Evolutionary conservation across 176 grass and related monocot genomes (phyloP), one percentile per base, ranked within the genome.

Genomic region (Dendrocalamus sinicus): DNA sequence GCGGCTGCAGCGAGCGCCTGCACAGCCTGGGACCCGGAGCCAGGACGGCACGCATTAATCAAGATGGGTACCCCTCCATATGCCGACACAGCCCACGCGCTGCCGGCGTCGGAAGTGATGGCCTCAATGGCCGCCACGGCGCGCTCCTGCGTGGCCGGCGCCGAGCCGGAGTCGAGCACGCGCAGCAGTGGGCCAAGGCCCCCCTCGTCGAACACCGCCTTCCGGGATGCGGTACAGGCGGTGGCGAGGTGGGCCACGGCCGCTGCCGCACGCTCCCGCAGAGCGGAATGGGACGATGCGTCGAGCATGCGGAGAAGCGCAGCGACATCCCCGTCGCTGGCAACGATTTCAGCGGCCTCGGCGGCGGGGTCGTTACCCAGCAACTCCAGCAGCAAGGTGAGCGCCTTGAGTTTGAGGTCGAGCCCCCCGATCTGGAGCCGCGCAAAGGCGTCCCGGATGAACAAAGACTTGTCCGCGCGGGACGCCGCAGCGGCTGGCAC

Each of bases 381-480:
- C 86, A 97, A 50, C 4, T 94, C 83, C 17, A 94, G 88, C 37
- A 97, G 89, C 44, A 92, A 94, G 9, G 80, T 90, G 40, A 97
- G 80, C 10, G 92, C 94, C 88, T 97, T 89, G 79, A 92, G 70
- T 84, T 97, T 97, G 80, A 97, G 88, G 39, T 97, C 92, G 7
- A 94, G 85, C 2, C 81, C 85, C 26, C 94, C 94, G 85, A 97
- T 97, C 92, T 97, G 92, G 88, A 97, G 90, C 58, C 94, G 88
- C 37, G 94, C 88, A 60, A 97, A 97, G 52, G 87, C 78, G 75
- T 97, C 94, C 55, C 91, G 75, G 75, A 97, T 82, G 85, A 97
- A 97, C 20, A 97, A 87, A 19, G 70, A 74, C 35, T 92, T 81
- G 80, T 97, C 90, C 0, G 82, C 79, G 26, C 70, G 88, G 51